These are phyloP conservation scores for Colletotrichum sidae DNA, from an alignment of 2,329 filamentous ascomycete genomes.

Conservation along the genomic window DNA sequence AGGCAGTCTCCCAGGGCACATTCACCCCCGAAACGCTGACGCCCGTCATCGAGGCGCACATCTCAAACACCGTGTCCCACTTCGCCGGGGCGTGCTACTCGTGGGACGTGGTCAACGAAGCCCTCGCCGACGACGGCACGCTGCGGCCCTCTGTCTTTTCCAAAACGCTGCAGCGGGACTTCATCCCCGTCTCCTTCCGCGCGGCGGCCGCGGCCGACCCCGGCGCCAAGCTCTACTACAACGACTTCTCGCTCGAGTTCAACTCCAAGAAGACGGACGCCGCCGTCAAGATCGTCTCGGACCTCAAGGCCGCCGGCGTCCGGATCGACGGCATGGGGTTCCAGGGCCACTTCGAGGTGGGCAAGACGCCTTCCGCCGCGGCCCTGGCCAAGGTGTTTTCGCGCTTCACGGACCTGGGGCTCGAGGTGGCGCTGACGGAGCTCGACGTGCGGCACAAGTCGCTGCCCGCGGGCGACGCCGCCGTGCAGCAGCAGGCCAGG, in stretches of 20 bases:
- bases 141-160: conserved; percentile 62
- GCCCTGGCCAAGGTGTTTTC: conserved; percentile 61
- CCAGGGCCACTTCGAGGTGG: conserved; percentile 65
- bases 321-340: conserved; percentile 73
- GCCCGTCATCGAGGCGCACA: conserved; percentile 61
- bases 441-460: conserved; percentile 73
- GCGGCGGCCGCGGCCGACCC: conserved; percentile 61
- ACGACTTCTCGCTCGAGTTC: conserved; percentile 62
- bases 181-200: conserved; percentile 64
- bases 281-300: conserved; percentile 69
- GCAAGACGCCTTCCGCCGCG: conserved; percentile 55
- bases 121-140: conserved; percentile 65
- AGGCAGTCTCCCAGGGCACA: conserved; percentile 65
- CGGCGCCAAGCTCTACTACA: conserved; percentile 67
- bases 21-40: conserved; percentile 61
- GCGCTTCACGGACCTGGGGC: conserved; percentile 61
- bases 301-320: conserved; percentile 70
- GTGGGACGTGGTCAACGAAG: conserved; percentile 67
- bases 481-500: conserved; percentile 60
- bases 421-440: conserved; percentile 74
- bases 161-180: conserved; percentile 61
- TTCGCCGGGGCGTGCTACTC: conserved; percentile 59
- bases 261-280: conserved; percentile 45
- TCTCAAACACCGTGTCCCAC: conserved; percentile 57
- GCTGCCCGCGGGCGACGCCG: conserved; percentile 66